Conservation (phyloP, 192 early-diverging fungal species). For the Gorgonomyces haynaldii region DNA sequence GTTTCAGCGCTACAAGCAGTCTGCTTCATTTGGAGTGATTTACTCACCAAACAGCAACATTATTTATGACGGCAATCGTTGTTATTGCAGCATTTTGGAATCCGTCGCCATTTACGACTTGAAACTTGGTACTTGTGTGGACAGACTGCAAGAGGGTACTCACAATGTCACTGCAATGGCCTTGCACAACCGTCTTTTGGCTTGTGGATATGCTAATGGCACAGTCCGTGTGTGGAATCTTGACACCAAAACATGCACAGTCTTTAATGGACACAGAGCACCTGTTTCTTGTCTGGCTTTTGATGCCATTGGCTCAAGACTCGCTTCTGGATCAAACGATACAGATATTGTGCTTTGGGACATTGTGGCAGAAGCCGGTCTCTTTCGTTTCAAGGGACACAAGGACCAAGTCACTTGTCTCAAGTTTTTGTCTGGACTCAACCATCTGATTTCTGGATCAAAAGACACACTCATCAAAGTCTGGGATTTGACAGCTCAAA, state of each 20-base stretch:
- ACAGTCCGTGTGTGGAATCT: conserved; percentile 82
- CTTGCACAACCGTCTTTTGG: conserved; percentile 57
- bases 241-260: conserved; percentile 32
- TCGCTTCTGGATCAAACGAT: conserved; percentile 85
- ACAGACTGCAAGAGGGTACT: conserved; percentile 12
- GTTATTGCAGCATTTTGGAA: conserved; percentile 74
- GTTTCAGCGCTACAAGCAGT: conserved; percentile 54
- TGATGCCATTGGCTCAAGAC: conserved; percentile 62
- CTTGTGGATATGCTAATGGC: conserved; percentile 89
- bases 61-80: conserved; percentile 55
- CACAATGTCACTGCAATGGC: conserved; percentile 16
- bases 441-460: conserved; percentile 73
- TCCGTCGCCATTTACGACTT: conserved; percentile 75
- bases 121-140: conserved; percentile 75
- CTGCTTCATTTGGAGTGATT: conserved; percentile 75
- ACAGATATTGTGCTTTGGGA: conserved; percentile 97
- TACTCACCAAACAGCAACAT: conserved; percentile 57
- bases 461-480: conserved; percentile 94
- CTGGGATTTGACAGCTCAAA: conserved; percentile 89
- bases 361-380: conserved; percentile 75
- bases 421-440: conserved; percentile 40
- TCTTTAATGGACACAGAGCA: conserved; percentile 84
- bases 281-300: conserved; percentile 76
- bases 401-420: conserved; percentile 86
- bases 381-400: conserved; percentile 82